Evolutionary conservation across 805 yeast genomes (phyloP).

Genomic region (Myxozyma vanderwaltii): DNA sequence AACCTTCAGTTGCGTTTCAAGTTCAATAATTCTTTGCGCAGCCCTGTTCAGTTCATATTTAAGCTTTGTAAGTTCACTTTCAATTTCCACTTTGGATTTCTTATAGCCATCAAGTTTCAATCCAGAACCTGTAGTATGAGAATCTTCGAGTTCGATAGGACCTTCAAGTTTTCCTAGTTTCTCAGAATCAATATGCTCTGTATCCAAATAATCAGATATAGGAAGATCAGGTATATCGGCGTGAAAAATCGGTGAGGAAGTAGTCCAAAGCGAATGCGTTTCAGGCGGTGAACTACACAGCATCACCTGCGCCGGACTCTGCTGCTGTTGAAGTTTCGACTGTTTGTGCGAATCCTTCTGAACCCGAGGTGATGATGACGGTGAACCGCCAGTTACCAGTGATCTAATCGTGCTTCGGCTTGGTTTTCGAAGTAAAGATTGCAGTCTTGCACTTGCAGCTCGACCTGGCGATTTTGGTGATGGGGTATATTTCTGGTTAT

Average conservation of each 20-base stretch:
- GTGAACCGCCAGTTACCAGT: conserved; percentile 12
- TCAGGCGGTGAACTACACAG: neutral
- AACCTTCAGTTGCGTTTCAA: conserved; percentile 18
- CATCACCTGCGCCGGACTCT: neutral
- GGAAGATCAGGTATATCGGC: conserved; percentile 5
- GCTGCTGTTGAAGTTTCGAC: neutral
- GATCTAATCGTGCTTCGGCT: conserved; percentile 19
- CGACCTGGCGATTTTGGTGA: conserved; percentile 19
- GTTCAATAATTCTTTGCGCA: conserved; percentile 26
- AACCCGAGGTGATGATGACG: conserved; percentile 13
- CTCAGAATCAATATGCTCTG: neutral
- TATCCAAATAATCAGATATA: neutral
- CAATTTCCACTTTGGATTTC: neutral
- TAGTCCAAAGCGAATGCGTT: neutral
- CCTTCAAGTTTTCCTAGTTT: neutral
- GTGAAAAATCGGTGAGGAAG: conserved; percentile 15
- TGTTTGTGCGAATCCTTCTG: neutral
- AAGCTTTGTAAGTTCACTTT: conserved; percentile 4
- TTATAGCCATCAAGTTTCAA: neutral
- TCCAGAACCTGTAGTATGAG: too few species aligned
- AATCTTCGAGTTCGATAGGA: neutral
- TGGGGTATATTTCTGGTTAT: conserved; percentile 12
- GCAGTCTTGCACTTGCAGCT: conserved; percentile 23
- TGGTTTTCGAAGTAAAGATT: conserved; percentile 15
- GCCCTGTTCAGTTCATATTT: conserved; percentile 17